Percentiles rank a stretch among this genome's conserved stretches.
Conservation (phyloP, 1,284 basidiomycete genomes). For the Bondarzewia mesenterica region DNA sequence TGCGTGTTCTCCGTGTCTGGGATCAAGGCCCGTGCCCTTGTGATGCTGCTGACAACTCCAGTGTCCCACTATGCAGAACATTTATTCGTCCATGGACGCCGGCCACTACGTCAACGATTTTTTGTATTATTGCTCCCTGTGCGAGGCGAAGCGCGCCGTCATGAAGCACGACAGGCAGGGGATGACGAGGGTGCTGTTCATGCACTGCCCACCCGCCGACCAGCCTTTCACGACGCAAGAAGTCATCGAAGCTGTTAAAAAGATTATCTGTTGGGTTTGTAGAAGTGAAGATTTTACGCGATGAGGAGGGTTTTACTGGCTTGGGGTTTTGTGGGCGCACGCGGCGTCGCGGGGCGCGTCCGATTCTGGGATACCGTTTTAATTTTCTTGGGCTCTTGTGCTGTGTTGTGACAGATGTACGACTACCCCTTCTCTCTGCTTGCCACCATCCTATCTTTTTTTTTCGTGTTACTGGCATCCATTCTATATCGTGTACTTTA, state of each 20-base stretch:
- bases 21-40: not conserved
- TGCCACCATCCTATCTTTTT: not conserved
- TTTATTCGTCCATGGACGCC: conserved; percentile 68
- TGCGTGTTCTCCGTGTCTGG: conserved; percentile 22
- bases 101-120: conserved; percentile 75
- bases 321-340: no score
- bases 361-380: not conserved
- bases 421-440: not conserved
- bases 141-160: conserved; percentile 49
- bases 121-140: conserved; percentile 72
- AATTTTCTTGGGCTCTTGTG: not conserved
- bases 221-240: conserved; percentile 55
- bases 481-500: no score
- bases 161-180: conserved; percentile 43
- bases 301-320: no score
- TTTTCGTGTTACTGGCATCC: no score
- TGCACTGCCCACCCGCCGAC: conserved; percentile 63
- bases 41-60: not conserved
- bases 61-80: conserved; percentile 32
- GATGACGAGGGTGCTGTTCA: conserved; percentile 45
- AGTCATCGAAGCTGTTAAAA: conserved; percentile 56
- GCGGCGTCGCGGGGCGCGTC: no score
- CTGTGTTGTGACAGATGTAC: not conserved
- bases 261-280: conserved; percentile 53
- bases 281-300: conserved; percentile 13